Conservation (phyloP, 306 rosid genomes). For the Quillaja saponaria region DNA sequence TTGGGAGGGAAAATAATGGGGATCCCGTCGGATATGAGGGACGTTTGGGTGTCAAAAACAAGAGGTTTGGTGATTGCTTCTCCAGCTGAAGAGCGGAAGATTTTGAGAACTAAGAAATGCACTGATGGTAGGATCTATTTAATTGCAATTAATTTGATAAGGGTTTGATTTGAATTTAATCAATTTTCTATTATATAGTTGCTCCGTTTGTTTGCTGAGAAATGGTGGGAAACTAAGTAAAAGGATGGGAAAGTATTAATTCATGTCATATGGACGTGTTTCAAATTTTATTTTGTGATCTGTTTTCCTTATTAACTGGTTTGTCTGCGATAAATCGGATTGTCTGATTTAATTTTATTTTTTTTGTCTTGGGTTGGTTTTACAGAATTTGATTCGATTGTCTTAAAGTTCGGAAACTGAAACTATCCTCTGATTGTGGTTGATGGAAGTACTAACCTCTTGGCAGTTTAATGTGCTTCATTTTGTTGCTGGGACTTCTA, state of each 20-base stretch:
- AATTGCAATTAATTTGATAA: background rate
- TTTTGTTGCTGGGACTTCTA: too few relatives aligned
- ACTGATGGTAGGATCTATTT: conserved; percentile 26
- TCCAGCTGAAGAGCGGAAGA: conserved; percentile 63
- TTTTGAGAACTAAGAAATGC: conserved; percentile 49
- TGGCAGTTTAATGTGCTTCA: too few relatives aligned
- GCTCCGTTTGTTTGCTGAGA: conserved; percentile 2
- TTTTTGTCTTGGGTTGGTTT: too few relatives aligned
- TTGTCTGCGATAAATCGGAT: too few relatives aligned
- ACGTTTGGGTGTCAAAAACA: conserved; percentile 43
- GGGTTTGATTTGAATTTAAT: background rate
- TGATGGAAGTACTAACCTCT: too few relatives aligned
- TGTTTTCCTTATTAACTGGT: too few relatives aligned
- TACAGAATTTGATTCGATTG: too few relatives aligned
- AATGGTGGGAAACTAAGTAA: background rate
- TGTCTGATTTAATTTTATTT: too few relatives aligned
- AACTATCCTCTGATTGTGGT: too few relatives aligned
- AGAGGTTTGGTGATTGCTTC: conserved; percentile 56
- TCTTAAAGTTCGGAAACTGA: too few relatives aligned
- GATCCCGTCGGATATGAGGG: conserved; percentile 68
- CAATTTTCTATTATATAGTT: background rate
- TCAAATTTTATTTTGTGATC: too few relatives aligned
- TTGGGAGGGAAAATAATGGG: conserved; percentile 45
- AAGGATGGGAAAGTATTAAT: background rate
- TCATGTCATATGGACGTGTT: too few relatives aligned